A percentile compares a stretch with the other conserved stretches of the same genome.
Evolutionary conservation across 768 basidiomycete species (phyloP).

Genomic region (Kwoniella sp.): DNA sequence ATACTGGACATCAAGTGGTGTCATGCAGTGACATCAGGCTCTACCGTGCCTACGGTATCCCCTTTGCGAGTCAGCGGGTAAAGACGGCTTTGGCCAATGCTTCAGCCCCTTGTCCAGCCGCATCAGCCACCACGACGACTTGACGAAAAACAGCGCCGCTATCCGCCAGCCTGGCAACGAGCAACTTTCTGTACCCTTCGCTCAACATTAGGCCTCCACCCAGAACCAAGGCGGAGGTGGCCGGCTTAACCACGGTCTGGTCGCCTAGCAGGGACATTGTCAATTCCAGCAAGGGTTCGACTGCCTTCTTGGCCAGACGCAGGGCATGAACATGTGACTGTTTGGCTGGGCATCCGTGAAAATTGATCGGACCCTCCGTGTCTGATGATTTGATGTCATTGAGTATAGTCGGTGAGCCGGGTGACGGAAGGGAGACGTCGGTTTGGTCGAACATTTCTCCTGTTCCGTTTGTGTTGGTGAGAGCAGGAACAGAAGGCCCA

Average conservation of each 20-base stretch:
- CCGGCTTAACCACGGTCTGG: constrained; percentile 18
- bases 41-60: no score
- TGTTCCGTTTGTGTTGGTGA: constrained; percentile 12
- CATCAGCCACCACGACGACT: constrained; percentile 33
- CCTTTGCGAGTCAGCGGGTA: no score
- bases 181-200: constrained; percentile 27
- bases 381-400: background rate
- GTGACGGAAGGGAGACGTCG: background rate
- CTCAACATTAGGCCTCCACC: constrained; percentile 45
- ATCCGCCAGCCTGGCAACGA: constrained; percentile 24
- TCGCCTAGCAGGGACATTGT: constrained; percentile 29
- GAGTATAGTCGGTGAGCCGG: background rate
- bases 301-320: constrained; percentile 19
- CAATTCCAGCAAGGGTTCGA: constrained; percentile 32
- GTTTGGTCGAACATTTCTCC: background rate
- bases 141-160: constrained; percentile 26
- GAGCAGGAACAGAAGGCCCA: background rate
- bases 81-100: constrained; percentile 32
- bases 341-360: no score
- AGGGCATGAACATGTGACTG: constrained; percentile 24
- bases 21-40: no score
- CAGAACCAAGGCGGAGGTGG: constrained; percentile 28
- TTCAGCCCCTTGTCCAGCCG: constrained; percentile 39
- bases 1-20: no score
- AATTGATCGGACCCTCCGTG: background rate